phyloP scores from a whole-genome alignment of 306 rosid species.

The Glycine latifolia region DNA sequence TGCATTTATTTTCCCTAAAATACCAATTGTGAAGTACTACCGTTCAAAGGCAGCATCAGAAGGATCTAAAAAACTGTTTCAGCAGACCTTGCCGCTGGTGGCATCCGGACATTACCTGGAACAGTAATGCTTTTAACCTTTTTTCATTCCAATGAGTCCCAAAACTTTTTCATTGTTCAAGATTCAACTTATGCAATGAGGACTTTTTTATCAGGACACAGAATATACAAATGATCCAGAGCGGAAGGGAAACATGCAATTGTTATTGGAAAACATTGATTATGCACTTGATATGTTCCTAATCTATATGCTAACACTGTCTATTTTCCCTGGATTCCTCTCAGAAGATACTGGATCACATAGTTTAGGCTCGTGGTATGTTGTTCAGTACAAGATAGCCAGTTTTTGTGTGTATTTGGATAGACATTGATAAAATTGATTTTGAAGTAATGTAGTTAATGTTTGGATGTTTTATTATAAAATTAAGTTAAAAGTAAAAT shows the following conservation, averaged over 20 bases:
- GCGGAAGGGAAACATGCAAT: slow-evolving; percentile 76
- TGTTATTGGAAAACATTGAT: slow-evolving; percentile 78
- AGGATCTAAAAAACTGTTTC: slow-evolving; percentile 93
- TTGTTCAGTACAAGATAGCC: slow-evolving; percentile 5
- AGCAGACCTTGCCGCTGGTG: slow-evolving; percentile 91
- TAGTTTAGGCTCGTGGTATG: slow-evolving; percentile 84
- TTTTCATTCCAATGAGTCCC: neutral
- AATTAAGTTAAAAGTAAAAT: too few species aligned
- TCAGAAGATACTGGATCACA: slow-evolving; percentile 92
- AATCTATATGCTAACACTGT: slow-evolving; percentile 68
- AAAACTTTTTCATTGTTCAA: neutral
- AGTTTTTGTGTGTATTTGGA: neutral
- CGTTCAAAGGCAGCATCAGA: slow-evolving; percentile 90
- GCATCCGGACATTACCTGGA: slow-evolving; percentile 62
- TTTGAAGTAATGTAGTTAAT: too few species aligned
- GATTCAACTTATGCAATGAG: neutral
- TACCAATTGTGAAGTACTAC: slow-evolving; percentile 82
- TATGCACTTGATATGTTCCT: slow-evolving; percentile 79
- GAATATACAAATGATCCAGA: slow-evolving; percentile 53
- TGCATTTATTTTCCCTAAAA: slow-evolving; percentile 72
- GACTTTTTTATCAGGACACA: slow-evolving; percentile 59
- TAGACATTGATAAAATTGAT: too few species aligned
- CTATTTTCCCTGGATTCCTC: slow-evolving; percentile 91
- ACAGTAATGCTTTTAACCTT: slow-evolving; percentile 40
- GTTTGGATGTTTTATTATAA: too few species aligned